Conservation (phyloP, 2,329 filamentous ascomycete species). For the Monilinia fructicola region DNA sequence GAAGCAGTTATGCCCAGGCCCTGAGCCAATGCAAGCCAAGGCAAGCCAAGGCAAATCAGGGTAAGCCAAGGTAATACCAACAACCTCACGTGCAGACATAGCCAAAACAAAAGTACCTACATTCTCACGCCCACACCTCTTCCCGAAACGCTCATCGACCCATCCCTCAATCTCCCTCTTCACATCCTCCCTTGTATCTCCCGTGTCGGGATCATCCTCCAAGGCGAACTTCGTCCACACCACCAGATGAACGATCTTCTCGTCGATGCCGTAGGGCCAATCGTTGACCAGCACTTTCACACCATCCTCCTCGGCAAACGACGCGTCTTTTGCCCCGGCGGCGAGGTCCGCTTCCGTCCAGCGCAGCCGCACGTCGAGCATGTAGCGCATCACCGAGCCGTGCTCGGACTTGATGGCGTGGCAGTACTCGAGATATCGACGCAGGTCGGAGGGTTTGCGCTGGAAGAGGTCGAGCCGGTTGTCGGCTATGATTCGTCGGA, state of each 20-base stretch:
- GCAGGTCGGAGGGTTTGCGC: slow-evolving; percentile 71
- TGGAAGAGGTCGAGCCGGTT: slow-evolving; percentile 77
- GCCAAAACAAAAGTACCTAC: slow-evolving; percentile 45
- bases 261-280: slow-evolving; percentile 88
- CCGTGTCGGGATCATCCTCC: slow-evolving; percentile 59
- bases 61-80: not conserved
- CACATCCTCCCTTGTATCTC: slow-evolving; percentile 63
- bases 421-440: slow-evolving; percentile 73
- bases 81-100: not conserved
- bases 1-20: not conserved
- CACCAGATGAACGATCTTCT: slow-evolving; percentile 77
- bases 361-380: slow-evolving; percentile 65
- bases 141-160: slow-evolving; percentile 65
- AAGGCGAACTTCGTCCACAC: slow-evolving; percentile 91
- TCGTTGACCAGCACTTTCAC: slow-evolving; percentile 81
- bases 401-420: slow-evolving; percentile 62
- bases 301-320: slow-evolving; percentile 47
- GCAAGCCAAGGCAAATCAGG: not conserved
- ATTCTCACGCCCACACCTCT: slow-evolving; percentile 50
- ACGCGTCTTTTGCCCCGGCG: slow-evolving; percentile 39
- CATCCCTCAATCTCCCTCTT: slow-evolving; percentile 67
- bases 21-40: too few species aligned
- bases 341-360: slow-evolving; percentile 58
- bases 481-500: slow-evolving; percentile 56
- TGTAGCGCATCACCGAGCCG: slow-evolving; percentile 76